A percentile compares a stretch with the other conserved stretches of the same genome.
Evolutionary conservation across 106 monocot genomes (phyloP).

Genomic region (Dendrobium officinale): DNA sequence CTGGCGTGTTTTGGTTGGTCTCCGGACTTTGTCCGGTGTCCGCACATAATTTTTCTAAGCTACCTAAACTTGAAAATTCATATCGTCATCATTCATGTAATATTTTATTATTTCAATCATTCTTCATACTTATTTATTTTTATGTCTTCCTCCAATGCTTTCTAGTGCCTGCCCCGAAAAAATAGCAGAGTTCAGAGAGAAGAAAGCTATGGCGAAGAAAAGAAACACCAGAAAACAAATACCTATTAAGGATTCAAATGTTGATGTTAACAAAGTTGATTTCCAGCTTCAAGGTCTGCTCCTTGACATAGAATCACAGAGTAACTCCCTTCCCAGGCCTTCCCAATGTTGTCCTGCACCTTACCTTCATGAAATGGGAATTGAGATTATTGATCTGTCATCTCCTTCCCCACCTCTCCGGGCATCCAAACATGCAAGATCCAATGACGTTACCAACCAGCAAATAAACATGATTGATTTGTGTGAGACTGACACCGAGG

Average conservation of each 20-base stretch:
- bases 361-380: not conserved
- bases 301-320: conserved; percentile 42
- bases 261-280: conserved; percentile 31
- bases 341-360: not conserved
- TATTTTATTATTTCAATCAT: not conserved
- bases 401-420: conserved; percentile 62
- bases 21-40: too few relatives aligned
- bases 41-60: too few relatives aligned
- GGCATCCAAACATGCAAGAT: conserved; percentile 36
- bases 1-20: too few relatives aligned
- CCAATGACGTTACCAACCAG: not conserved
- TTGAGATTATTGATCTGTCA: conserved; percentile 55
- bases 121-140: not conserved
- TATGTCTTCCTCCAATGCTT: not conserved
- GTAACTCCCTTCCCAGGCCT: conserved; percentile 1
- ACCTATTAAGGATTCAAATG: conserved; percentile 29
- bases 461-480: conserved; percentile 27
- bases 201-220: conserved; percentile 46
- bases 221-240: conserved; percentile 40
- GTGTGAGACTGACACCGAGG: conserved; percentile 38
- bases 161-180: conserved; percentile 84
- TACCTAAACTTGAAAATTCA: not conserved
- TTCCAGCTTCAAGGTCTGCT: conserved; percentile 43
- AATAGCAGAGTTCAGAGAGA: conserved; percentile 53
- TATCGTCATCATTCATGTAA: not conserved